Evolutionary conservation across 768 basidiomycete genomes (phyloP).

Genomic region (Hygrocybe coccinea): DNA sequence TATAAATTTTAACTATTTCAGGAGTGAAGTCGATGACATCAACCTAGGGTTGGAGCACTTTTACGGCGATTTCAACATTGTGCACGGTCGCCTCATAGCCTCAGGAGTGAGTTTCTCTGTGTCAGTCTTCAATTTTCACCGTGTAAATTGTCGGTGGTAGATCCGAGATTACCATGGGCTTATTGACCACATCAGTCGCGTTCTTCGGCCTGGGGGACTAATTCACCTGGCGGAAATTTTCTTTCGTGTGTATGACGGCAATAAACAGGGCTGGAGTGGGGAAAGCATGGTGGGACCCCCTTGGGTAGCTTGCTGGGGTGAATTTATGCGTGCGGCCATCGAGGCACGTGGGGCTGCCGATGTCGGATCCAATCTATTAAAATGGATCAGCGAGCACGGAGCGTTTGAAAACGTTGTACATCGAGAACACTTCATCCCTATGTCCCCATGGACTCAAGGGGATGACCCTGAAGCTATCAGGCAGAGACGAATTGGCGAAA

Average conservation of each 20-base stretch:
- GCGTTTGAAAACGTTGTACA: conserved; percentile 56
- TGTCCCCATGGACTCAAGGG: conserved; percentile 47
- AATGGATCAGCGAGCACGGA: conserved; percentile 53
- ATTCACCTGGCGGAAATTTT: conserved; percentile 65
- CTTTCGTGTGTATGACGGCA: conserved; percentile 53
- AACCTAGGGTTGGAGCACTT: conserved; percentile 82
- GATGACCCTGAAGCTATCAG: conserved; percentile 23
- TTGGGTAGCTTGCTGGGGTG: conserved; percentile 62
- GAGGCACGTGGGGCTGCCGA: conserved; percentile 54
- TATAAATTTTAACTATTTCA: conserved; percentile 20
- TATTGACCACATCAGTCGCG: conserved; percentile 60
- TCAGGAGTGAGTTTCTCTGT: conserved; percentile 54
- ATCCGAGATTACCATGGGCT: conserved; percentile 62
- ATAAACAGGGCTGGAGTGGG: conserved; percentile 41
- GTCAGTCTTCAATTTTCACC: neutral
- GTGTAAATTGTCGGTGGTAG: conserved; percentile 32
- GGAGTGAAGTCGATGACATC: conserved; percentile 81
- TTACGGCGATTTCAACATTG: conserved; percentile 71
- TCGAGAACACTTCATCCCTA: conserved; percentile 58
- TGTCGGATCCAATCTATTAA: conserved; percentile 51
- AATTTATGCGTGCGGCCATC: conserved; percentile 49
- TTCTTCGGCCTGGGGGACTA: conserved; percentile 67
- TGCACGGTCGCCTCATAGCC: conserved; percentile 65
- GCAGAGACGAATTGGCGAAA: conserved; percentile 35
- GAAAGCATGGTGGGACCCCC: conserved; percentile 39